A percentile compares a stretch with the other conserved stretches of the same genome.
phyloP scores from a whole-genome alignment of 2,329 filamentous ascomycete species.

The Exophiala mesophila region DNA sequence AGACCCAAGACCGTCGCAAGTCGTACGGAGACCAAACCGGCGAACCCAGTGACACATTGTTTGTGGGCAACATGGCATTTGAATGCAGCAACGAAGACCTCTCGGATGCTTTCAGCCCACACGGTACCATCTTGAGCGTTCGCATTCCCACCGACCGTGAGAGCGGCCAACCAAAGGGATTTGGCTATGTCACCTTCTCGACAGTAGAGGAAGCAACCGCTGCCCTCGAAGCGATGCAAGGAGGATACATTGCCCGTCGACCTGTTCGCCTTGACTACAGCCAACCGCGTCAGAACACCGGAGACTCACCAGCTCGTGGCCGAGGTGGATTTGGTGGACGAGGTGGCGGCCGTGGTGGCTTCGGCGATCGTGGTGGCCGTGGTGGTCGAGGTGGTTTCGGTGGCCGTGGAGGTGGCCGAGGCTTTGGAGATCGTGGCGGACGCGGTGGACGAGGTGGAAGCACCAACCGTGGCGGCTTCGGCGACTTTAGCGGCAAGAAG shows the following conservation, averaged over 20 bases:
- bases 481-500: constrained; percentile 74
- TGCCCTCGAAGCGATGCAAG: constrained; percentile 66
- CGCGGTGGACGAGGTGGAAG: constrained; percentile 40
- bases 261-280: constrained; percentile 79
- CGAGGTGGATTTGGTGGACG: constrained; percentile 42
- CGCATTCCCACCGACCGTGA: constrained; percentile 86
- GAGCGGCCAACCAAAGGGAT: constrained; percentile 79
- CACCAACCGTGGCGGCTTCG: constrained; percentile 52
- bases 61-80: constrained; percentile 87
- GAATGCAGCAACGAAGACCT: constrained; percentile 72
- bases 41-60: constrained; percentile 79
- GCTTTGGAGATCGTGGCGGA: constrained; percentile 50
- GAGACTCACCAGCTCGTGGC: constrained; percentile 34
- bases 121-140: constrained; percentile 68
- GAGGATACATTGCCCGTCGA: constrained; percentile 66
- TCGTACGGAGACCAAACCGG: constrained; percentile 72
- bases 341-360: constrained; percentile 48
- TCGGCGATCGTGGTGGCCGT: constrained; percentile 50
- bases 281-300: constrained; percentile 58
- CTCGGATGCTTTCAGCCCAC: constrained; percentile 66
- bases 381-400: constrained; percentile 45
- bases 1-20: constrained; percentile 50
- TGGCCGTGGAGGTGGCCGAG: constrained; percentile 42
- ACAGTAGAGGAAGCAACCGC: constrained; percentile 77
- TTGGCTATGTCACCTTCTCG: constrained; percentile 82